phyloP scores from a whole-genome alignment of 2,329 filamentous ascomycete species.

The Botrytis deweyae region DNA sequence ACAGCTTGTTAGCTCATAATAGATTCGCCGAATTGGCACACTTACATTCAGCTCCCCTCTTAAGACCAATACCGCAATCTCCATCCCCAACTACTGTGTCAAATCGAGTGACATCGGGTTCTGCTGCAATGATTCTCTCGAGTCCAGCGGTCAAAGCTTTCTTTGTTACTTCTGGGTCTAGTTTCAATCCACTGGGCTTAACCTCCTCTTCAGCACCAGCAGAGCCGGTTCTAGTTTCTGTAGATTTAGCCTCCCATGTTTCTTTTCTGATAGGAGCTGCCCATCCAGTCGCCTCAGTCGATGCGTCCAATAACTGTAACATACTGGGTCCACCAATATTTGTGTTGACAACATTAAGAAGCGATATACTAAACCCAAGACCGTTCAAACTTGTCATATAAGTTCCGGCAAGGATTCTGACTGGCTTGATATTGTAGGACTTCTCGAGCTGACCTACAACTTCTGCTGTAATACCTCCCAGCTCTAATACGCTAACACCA shows the following conservation, averaged over 20 bases:
- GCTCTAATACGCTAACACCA: conserved; percentile 64
- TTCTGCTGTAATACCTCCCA: conserved; percentile 67
- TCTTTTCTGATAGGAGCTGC: conserved; percentile 55
- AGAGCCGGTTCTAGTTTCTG: conserved; percentile 36
- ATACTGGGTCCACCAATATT: conserved; percentile 48
- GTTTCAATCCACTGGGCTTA: conserved; percentile 38
- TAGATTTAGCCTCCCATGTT: conserved; percentile 56
- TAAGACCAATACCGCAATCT: conserved; percentile 68
- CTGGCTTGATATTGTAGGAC: conserved; percentile 59
- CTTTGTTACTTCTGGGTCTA: conserved; percentile 44
- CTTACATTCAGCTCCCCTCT: conserved; percentile 62
- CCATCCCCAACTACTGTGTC: conserved; percentile 72
- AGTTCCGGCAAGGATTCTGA: conserved; percentile 61
- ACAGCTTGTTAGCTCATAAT: conserved; percentile 24
- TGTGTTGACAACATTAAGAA: conserved; percentile 62
- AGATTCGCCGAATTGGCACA: background rate
- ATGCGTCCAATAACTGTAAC: conserved; percentile 65
- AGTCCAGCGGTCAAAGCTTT: conserved; percentile 55
- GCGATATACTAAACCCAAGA: conserved; percentile 67
- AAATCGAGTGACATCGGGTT: conserved; percentile 64
- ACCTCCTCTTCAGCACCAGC: conserved; percentile 36
- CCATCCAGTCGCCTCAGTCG: conserved; percentile 68
- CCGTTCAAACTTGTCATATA: conserved; percentile 74
- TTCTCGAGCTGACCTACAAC: conserved; percentile 59
- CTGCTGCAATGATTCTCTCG: conserved; percentile 58